Conservation (phyloP, 768 basidiomycete species). For the Auriscalpium vulgare region DNA sequence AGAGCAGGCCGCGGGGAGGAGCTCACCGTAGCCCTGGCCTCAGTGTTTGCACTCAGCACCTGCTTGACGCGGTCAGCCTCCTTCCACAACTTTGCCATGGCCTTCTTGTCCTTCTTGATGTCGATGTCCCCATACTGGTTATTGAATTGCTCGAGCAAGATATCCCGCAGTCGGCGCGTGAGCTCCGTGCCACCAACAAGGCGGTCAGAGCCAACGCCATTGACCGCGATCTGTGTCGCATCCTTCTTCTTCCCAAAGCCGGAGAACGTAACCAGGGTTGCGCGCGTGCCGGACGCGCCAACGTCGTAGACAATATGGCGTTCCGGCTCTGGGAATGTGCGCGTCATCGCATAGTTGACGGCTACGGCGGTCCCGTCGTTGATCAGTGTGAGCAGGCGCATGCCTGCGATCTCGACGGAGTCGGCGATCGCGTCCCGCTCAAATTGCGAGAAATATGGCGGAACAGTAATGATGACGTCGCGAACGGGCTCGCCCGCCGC, state of each 20-base stretch:
- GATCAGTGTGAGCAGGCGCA: constrained; percentile 75
- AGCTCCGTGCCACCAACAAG: constrained; percentile 70
- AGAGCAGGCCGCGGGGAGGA: background rate
- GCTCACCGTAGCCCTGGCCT: constrained; percentile 63
- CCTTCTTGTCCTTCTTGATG: constrained; percentile 66
- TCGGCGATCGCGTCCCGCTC: constrained; percentile 90
- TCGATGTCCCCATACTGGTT: constrained; percentile 53
- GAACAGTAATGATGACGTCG: constrained; percentile 80
- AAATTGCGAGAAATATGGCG: constrained; percentile 82
- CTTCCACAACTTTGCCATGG: constrained; percentile 91
- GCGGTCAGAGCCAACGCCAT: constrained; percentile 79
- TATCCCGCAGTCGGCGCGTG: constrained; percentile 57
- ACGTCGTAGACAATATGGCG: constrained; percentile 88
- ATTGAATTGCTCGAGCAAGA: constrained; percentile 71
- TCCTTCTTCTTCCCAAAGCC: constrained; percentile 36
- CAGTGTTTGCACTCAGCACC: constrained; percentile 88
- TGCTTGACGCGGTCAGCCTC: constrained; percentile 88
- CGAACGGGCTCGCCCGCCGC: constrained; percentile 64
- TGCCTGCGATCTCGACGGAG: constrained; percentile 85
- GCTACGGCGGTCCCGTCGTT: constrained; percentile 95
- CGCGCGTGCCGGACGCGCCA: constrained; percentile 75
- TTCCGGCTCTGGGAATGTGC: constrained; percentile 71
- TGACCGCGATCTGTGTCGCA: constrained; percentile 66
- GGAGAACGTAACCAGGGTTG: constrained; percentile 66
- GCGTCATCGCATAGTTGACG: constrained; percentile 96